Percentiles rank a stretch among this genome's conserved stretches.
Conservation (phyloP, 495 filamentous ascomycete species). For the Immersiella caudata region DNA sequence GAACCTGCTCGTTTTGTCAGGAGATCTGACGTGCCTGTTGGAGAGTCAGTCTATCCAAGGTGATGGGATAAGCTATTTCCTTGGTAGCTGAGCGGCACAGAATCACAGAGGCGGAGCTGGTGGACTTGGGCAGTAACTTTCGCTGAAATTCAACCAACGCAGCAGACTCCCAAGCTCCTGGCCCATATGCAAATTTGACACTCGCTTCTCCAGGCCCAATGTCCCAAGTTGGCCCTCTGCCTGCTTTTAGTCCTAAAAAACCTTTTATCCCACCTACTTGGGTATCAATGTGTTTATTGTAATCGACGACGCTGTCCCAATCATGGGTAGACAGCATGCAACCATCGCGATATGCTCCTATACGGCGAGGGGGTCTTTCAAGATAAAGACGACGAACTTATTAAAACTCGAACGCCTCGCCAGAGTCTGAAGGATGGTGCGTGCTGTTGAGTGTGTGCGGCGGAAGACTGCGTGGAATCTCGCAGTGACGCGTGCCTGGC, state of each 20-base stretch:
- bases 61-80: no score
- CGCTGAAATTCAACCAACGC: background rate
- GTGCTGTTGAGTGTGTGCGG: background rate
- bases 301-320: background rate
- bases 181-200: background rate
- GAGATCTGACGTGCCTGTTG: no score
- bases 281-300: background rate
- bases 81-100: no score
- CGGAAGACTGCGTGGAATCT: background rate
- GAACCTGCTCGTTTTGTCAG: no score
- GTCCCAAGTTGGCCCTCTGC: background rate
- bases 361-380: background rate
- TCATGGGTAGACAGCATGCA: background rate
- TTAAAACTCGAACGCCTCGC: background rate
- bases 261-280: background rate
- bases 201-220: background rate
- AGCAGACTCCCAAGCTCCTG: background rate
- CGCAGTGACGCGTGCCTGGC: background rate
- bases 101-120: background rate
- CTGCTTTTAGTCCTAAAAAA: background rate
- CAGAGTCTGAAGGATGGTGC: background rate
- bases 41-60: no score
- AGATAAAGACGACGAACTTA: background rate
- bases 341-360: background rate
- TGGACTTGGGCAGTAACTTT: background rate